Evolutionary conservation across 345 rosid genomes (phyloP).

Genomic region (Sonneratia caseolaris): DNA sequence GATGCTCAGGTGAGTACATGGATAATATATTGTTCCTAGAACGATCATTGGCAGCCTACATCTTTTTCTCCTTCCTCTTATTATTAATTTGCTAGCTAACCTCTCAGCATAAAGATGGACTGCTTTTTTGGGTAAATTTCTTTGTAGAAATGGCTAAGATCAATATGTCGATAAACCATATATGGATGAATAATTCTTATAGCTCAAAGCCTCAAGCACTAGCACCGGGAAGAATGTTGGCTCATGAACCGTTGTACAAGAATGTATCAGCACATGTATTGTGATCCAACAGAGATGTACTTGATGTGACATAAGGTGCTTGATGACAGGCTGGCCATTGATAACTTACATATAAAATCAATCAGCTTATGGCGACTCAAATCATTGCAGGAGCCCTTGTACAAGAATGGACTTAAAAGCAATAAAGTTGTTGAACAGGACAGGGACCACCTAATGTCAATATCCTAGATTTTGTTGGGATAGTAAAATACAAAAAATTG

Average conservation of each 20-base stretch:
- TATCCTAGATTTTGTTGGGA: neutral
- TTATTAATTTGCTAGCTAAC: too few species aligned
- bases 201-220: too few species aligned
- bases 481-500: neutral
- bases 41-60: too few species aligned
- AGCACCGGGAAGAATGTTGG: too few species aligned
- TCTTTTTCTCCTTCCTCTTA: too few species aligned
- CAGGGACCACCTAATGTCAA: conserved; percentile 14
- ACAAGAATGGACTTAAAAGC: neutral
- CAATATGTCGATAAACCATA: too few species aligned
- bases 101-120: too few species aligned
- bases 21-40: neutral
- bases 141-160: too few species aligned
- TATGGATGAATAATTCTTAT: too few species aligned
- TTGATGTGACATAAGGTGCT: conserved; percentile 4
- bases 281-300: neutral
- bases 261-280: neutral
- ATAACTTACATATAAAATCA: neutral
- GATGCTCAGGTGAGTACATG: conserved; percentile 70
- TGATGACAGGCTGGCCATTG: conserved; percentile 1
- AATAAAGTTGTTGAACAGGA: neutral
- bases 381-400: neutral
- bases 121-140: too few species aligned
- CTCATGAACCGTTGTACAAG: neutral
- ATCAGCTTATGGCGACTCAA: neutral